phyloP scores from a whole-genome alignment of 768 basidiomycete species.

The Kondoa malvinella region DNA sequence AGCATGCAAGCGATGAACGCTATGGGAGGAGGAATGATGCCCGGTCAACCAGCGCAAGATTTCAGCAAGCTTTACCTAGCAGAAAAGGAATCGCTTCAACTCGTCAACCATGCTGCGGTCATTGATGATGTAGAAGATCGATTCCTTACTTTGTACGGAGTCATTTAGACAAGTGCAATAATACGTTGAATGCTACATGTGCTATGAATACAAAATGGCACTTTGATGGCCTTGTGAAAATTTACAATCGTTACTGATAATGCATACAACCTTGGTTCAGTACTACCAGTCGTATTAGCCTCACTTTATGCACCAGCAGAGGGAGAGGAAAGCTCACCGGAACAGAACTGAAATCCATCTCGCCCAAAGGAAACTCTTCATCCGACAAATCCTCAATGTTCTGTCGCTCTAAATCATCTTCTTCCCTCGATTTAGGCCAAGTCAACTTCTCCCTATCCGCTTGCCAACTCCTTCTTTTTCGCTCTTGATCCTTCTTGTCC shows the following conservation, averaged over 20 bases:
- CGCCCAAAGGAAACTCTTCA: neutral
- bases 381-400: constrained; percentile 14
- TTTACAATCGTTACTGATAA: neutral
- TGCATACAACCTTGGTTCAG: neutral
- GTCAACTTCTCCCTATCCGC: constrained; percentile 1
- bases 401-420: constrained; percentile 9
- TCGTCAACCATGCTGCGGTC: constrained; percentile 38
- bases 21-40: constrained; percentile 27
- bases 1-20: constrained; percentile 42
- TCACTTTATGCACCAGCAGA: neutral
- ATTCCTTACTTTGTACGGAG: constrained; percentile 24
- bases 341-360: constrained; percentile 17
- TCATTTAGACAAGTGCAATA: constrained; percentile 22
- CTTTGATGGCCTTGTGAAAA: neutral
- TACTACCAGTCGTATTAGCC: neutral
- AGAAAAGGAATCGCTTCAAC: constrained; percentile 80
- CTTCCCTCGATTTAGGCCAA: neutral
- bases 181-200: neutral
- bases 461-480: neutral
- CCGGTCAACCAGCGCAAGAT: constrained; percentile 51
- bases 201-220: neutral
- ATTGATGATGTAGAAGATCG: constrained; percentile 35
- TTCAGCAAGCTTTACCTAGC: constrained; percentile 75
- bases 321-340: constrained; percentile 13
- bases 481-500: neutral